Evolutionary conservation across 176 grass and related monocot species (phyloP), one percentile per base, ranked within the genome.

Genomic region (Avena insularis): DNA sequence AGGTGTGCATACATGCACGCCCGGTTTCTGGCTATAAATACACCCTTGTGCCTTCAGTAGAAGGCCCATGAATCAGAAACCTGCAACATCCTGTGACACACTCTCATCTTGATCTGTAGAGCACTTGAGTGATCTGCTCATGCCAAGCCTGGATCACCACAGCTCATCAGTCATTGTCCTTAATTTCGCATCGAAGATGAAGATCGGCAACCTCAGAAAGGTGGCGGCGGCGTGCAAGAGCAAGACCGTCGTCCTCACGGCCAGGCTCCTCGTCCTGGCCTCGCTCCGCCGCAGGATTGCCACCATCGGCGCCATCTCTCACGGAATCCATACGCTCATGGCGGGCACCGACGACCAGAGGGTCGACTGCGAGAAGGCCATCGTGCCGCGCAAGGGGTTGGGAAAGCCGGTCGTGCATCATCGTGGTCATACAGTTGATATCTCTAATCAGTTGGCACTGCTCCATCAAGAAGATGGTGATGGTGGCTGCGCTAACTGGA

Each of bases 11-110:
- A 43, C 40, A 51, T 40, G 19, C 74, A 48, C 16, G 20, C 6
- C 20, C 11, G 61, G n/a, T 27, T 46, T 47, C 23, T 36, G 71
- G 61, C 90, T 97, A 97, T 97, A 97, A 83, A 92, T 91, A 97
- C 53, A 46, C 64, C 66, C 66, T 10, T 47, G 72, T 31, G 48
- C 40, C 51, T 12, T 71, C 85, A 89, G 58, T 80, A 85, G 79
- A 80, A 94, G 21, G 55, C 12, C 71, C 87, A 92, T 94, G 88
- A 86, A 86, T 3, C 70, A 3, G 29, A 65, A 74, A 36, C 75
- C 75, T 12, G 50, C 19, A 77, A 1, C 65, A 23, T 75, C 49
- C 10, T 65, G 2, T 7, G 3, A 21, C 12, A 51, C 47, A 53
- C 49, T 20, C 15, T 31, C 45, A 10, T 47, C 50, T 78, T 61